Conservation (phyloP, 1,139 yeast genomes). For the Yamadazyma diospyri region DNA sequence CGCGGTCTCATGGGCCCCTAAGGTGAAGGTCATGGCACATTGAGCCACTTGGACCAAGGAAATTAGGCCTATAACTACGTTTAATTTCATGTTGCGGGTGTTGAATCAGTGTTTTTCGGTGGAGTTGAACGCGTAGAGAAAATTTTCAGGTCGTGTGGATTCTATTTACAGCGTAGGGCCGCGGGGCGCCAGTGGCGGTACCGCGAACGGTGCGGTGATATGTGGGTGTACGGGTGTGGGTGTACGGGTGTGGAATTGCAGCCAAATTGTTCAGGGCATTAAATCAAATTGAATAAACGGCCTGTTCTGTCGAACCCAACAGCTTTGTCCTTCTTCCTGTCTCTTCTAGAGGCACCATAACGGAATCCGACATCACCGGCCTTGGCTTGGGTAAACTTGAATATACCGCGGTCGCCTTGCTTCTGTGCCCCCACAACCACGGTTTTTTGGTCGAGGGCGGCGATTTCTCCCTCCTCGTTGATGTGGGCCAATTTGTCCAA, state of each 20-base stretch:
- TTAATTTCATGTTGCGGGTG: too few species aligned
- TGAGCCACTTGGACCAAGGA: constrained; percentile 9
- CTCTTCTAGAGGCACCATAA: constrained; percentile 89
- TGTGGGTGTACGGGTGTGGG: too few species aligned
- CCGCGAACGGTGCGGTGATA: too few species aligned
- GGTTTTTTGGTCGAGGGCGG: constrained; percentile 18
- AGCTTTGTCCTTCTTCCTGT: constrained; percentile 79
- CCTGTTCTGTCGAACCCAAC: constrained; percentile 76
- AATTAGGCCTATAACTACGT: constrained; percentile 2
- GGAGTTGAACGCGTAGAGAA: too few species aligned
- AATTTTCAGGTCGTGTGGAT: constrained; percentile 1
- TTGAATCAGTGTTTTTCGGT: too few species aligned
- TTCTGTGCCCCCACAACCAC: constrained; percentile 49
- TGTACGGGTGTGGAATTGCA: too few species aligned
- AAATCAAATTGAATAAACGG: not conserved
- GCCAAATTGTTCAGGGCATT: not conserved
- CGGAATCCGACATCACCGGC: constrained; percentile 87
- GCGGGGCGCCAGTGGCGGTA: too few species aligned
- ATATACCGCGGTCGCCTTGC: constrained; percentile 59
- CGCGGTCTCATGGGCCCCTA: constrained; percentile 73
- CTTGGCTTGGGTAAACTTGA: constrained; percentile 71
- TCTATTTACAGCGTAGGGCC: too few species aligned
- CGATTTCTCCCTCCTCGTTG: constrained; percentile 33
- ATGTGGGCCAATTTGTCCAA: constrained; percentile 62
- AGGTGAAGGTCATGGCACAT: constrained; percentile 67